Conservation (phyloP, 1,284 basidiomycete species). For the Tilletia horrida region DNA sequence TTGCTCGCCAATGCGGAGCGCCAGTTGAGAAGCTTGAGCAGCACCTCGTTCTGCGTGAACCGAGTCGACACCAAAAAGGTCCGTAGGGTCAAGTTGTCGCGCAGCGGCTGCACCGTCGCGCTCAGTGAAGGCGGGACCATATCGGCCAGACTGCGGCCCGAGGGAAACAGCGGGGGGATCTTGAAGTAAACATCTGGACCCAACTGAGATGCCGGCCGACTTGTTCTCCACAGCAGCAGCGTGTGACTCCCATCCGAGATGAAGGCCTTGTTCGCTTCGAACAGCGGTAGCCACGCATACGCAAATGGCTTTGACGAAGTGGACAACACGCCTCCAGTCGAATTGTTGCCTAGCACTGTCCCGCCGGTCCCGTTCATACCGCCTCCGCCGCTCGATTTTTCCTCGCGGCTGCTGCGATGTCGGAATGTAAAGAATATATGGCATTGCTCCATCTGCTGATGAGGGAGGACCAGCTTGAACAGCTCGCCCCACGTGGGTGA, state of each 20-base stretch:
- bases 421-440: constrained; percentile 93
- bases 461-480: constrained; percentile 76
- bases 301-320: constrained; percentile 67
- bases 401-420: constrained; percentile 64
- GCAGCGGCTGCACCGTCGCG: constrained; percentile 43
- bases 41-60: constrained; percentile 84
- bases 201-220: constrained; percentile 54
- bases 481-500: constrained; percentile 87
- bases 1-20: constrained; percentile 63
- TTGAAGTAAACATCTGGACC: constrained; percentile 63
- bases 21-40: constrained; percentile 82
- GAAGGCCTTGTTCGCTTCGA: constrained; percentile 73
- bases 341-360: background rate
- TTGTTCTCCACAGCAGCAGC: constrained; percentile 57
- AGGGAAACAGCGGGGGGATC: constrained; percentile 66
- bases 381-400: constrained; percentile 19
- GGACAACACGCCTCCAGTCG: background rate
- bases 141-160: constrained; percentile 59
- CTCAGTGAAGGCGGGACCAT: constrained; percentile 39
- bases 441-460: constrained; percentile 69
- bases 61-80: constrained; percentile 88
- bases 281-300: constrained; percentile 85
- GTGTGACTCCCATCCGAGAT: constrained; percentile 86
- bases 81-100: constrained; percentile 76
- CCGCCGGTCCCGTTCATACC: background rate